Evolutionary conservation across 202 grass and related monocot species (phyloP).

Genomic region (Zizania palustris): DNA sequence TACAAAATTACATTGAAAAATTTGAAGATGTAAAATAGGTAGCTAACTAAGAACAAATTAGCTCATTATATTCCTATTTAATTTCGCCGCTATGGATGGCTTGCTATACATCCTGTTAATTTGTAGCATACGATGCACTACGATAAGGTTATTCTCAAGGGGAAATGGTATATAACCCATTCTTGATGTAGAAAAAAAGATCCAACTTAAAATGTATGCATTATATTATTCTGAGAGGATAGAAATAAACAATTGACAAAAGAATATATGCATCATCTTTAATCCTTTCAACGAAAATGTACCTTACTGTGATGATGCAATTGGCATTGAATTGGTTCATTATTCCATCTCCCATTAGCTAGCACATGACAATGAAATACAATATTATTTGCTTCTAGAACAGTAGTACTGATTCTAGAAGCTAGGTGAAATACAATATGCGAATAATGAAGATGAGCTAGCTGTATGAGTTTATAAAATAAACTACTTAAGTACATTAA

Average conservation of each 20-base stretch:
- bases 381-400: neutral
- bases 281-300: slow-evolving; percentile 25
- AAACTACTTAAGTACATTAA: neutral
- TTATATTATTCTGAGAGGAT: neutral
- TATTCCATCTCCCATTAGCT: neutral
- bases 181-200: slow-evolving; percentile 11
- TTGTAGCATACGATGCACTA: slow-evolving; percentile 21
- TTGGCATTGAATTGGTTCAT: neutral
- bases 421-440: neutral
- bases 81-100: neutral
- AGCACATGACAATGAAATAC: neutral
- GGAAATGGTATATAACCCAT: slow-evolving; percentile 20
- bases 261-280: slow-evolving; percentile 25
- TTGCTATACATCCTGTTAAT: slow-evolving; percentile 22
- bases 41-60: no score
- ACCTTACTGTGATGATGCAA: neutral
- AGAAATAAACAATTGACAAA: neutral
- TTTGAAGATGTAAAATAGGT: no score
- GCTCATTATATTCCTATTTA: neutral
- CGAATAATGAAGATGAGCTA: neutral
- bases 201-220: neutral
- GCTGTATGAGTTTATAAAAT: neutral
- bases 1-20: no score
- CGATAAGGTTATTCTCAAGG: slow-evolving; percentile 30
- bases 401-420: neutral